Evolutionary conservation across 495 filamentous ascomycete genomes (phyloP), one percentile per base, ranked within the genome.

Genomic region (Aspergillus olivimuriae): DNA sequence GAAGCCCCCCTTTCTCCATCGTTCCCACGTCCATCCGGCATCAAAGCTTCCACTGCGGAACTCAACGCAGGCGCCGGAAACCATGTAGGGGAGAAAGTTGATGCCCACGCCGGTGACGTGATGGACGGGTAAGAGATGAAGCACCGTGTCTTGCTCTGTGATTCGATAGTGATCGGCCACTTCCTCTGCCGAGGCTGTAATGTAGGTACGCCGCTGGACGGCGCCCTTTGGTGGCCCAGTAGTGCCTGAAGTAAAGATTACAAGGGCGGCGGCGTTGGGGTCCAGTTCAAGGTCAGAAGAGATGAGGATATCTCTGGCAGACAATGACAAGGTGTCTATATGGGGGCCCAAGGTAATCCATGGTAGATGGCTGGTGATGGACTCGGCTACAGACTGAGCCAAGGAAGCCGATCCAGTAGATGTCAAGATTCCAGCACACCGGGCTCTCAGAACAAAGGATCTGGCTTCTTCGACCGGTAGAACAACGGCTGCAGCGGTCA

Each of bases 101-200:
- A 72, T 62, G 4, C 65, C 65, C 1, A 72, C 54, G 1, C 71
- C 71, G 0, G 70, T 70, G 4, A 67, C 67, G 47, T 74, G 71
- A 39, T 74, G 71, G 0, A 74, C 68, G 4, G 71, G 71, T 4
- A 74, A 51, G 2, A 70, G 48, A 32, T 74, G 71, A 8, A 61
- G 55, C 0, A 61, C 50, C 1, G 46, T 46, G 21, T 61, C 58
- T 5, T 28, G 33, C 17, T 55, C 51, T 2, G 48, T 55, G 33
- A 60, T 57, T 11, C 48, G 18, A 16, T 60, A 60, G 21, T 55
- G 54, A 18, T 47, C 57, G 16, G 51, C 51, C 21, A 58, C 54
- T 2, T 50, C 46, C 33, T 60, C 57, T 2, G 55, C 54, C 11
- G 48, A 54, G 4, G 50, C 54, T 1, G 54, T 50, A 1, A 60